Evolutionary conservation across 1,284 basidiomycete species (phyloP), one percentile per base, ranked within the genome.

Genomic region (Limonomyces culmigenus): DNA sequence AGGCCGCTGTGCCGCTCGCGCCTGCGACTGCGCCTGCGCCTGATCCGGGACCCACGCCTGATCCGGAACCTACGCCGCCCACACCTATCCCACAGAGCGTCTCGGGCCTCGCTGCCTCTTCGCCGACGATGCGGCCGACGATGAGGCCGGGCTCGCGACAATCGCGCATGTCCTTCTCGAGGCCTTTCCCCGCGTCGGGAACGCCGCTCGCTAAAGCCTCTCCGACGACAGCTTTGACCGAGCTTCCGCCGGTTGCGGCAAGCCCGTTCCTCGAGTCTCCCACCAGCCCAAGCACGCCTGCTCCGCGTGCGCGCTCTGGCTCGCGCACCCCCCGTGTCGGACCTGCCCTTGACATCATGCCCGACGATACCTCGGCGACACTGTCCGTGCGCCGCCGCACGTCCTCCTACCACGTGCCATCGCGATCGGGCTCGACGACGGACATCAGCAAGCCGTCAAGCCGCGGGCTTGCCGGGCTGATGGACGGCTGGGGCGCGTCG

Each of bases 181-280:
- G 77, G 5, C 62, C 58, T 36, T 73, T 77, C 47, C 73, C 76
- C 19, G 55, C 62, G 1, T 54, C 78, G 41, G 71, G 65, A 27
- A 60, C 57, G 27, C 55, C 60, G 3, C 50, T 60, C 3, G 54
- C 59, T 11, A 83, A 83, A 50, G 74, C 73, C 1, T 63, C 64
- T 18, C 63, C 77, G 4, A 81, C 78, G 5, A 80, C 68, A 2
- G 79, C 79, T 3, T 46, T 83, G 19, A 62, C 71, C 4, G 76
- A 74, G 29, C 62, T 63, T 34, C 52, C 58, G 8, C 4, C n/a
- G 5, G 5, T 30, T n/a, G n/a, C 8, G 8, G n/a, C 23, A n/a
- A 27, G 23, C 23, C 23, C 23, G n/a, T 27, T 27, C 23, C 8
- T 27, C 23, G 23, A 16, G 8, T 11, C 13, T 65, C 67, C 5